phyloP scores from a whole-genome alignment of 345 rosid genomes.

The Brassica nigra region DNA sequence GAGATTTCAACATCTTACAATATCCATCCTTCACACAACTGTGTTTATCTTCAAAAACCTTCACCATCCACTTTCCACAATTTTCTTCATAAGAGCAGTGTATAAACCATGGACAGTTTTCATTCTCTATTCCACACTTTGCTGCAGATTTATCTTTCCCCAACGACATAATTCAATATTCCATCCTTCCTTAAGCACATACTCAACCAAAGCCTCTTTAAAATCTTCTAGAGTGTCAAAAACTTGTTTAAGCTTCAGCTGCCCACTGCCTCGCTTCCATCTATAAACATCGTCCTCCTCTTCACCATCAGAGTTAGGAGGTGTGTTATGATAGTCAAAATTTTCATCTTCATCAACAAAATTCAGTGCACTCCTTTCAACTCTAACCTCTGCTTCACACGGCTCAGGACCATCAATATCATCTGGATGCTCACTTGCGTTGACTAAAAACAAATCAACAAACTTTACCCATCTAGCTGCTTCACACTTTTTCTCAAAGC shows the following conservation, averaged over 20 bases:
- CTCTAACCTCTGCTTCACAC: neutral
- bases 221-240: neutral
- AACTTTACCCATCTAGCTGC: neutral
- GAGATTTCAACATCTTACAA: neutral
- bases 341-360: neutral
- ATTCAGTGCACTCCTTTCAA: neutral
- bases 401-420: neutral
- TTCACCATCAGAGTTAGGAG: neutral
- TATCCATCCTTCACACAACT: neutral
- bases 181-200: too few relatives aligned
- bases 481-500: neutral
- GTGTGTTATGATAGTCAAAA: neutral
- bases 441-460: neutral
- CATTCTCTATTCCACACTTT: neutral
- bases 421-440: neutral
- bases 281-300: neutral
- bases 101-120: neutral
- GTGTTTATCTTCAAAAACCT: neutral
- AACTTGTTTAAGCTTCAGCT: neutral
- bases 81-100: neutral
- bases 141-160: neutral
- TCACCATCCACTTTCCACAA: neutral
- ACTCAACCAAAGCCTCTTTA: neutral
- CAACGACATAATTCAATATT: neutral
- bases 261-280: neutral